A percentile compares a stretch with the other conserved stretches of the same genome.
Evolutionary conservation across 495 filamentous ascomycete species (phyloP).

Genomic region (Lepraria neglecta): DNA sequence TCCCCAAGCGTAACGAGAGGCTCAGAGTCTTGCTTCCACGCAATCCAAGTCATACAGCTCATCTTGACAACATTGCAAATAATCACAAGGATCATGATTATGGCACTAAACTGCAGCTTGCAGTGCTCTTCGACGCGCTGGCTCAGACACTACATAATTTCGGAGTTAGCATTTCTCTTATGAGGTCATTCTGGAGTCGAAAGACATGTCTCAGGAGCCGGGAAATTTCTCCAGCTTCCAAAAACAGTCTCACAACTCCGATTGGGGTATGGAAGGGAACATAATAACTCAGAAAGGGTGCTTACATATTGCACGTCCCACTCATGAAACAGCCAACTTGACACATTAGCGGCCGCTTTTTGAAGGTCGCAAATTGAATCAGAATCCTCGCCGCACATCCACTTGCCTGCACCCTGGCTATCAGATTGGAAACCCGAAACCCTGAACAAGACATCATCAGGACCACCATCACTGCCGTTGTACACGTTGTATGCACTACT

Average conservation of each 20-base stretch:
- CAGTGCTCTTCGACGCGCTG: slow-evolving; percentile 33
- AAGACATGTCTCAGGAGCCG: no score
- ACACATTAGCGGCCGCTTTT: background rate
- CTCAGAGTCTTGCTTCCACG: slow-evolving; percentile 26
- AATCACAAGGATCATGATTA: slow-evolving; percentile 39
- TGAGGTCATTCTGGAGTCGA: no score
- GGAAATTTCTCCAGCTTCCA: no score
- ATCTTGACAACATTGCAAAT: slow-evolving; percentile 38
- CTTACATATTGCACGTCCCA: slow-evolving; percentile 3
- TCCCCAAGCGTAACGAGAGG: slow-evolving; percentile 49
- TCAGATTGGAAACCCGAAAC: background rate
- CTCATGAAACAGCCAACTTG: background rate
- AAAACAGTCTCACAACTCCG: no score
- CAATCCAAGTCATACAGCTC: slow-evolving; percentile 34
- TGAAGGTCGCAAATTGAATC: background rate
- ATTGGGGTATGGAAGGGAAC: no score
- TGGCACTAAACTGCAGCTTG: slow-evolving; percentile 39
- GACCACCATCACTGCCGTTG: no score
- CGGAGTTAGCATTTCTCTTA: background rate
- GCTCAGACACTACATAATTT: slow-evolving; percentile 40
- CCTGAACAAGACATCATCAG: no score
- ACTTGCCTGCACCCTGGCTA: background rate
- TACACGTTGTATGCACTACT: no score
- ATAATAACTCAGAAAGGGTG: background rate
- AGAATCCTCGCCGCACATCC: background rate